Evolutionary conservation across 768 basidiomycete genomes (phyloP), one percentile per base, ranked within the genome.

Genomic region (Tricholoma sp.): DNA sequence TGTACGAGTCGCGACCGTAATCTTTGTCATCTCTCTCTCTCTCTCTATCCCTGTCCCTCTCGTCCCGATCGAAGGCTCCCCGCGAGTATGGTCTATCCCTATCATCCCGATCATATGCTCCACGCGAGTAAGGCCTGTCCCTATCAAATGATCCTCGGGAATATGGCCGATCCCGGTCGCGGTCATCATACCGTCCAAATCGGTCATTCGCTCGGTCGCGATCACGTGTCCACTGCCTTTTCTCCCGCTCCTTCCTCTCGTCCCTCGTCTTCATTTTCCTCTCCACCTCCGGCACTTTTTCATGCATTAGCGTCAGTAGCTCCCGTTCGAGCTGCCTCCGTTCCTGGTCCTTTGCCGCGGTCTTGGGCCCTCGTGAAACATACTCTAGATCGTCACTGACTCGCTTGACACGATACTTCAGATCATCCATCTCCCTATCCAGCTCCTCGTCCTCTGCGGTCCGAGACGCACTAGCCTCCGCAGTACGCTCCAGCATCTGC

Each of bases 311-410:
- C 47, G 79, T 76, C 56, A 96, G 70, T 18, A 98, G 75, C 63
- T 98, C 94, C 43, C 96, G 80, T 72, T 99, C 97, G 27, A 97
- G 77, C 62, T 85, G 81, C 19, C 96, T 75, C 55, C 87, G 78
- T 67, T 98, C 94, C 61, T 94, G 89, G 55, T 97, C 94, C 72
- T 89, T 89, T 16, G 82, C 79, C 9, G 75, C 68, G 3, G 84
- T 82, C 57, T 85, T 80, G 0, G 92, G 84, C 0, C 92, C 89
- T 6, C 87, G 83, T 2, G 85, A 83, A 54, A 86, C 84, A 61
- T 94, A 91, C 41, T 97, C 94, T 29, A 99, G 75, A 69, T 98
- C 96, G 51, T 97, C 93, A 66, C 91, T 87, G 4, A 99, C 81
- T 19, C 94, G 78, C 66, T 85, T 84, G 47, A 97, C 92, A 27